Percentiles rank a stretch among this genome's conserved stretches.
Conservation (phyloP, 345 rosid species). For the Ricinus communis region DNA sequence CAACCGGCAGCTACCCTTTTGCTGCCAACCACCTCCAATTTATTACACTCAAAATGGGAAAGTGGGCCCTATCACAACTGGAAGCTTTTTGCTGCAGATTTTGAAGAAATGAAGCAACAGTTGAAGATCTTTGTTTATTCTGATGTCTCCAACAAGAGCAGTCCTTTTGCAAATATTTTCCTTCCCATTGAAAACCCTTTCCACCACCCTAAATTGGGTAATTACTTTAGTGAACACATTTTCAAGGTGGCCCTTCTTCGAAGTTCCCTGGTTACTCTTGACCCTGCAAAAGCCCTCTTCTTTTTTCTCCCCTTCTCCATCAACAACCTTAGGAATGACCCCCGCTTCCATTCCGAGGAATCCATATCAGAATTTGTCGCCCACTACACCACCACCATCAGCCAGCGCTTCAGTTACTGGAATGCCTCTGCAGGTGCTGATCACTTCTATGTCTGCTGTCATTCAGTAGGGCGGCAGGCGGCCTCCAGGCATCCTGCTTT, state of each 20-base stretch:
- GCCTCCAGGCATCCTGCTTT: constrained; percentile 30
- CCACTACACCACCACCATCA: constrained; percentile 12
- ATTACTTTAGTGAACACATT: constrained; percentile 53
- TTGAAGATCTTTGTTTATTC: constrained; percentile 47
- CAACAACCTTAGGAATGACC: constrained; percentile 44
- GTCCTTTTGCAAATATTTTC: constrained; percentile 34
- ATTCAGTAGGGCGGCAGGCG: constrained; percentile 42
- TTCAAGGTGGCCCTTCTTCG: constrained; percentile 43
- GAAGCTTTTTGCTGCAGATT: constrained; percentile 36
- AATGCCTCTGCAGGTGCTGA: constrained; percentile 44
- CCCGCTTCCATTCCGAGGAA: constrained; percentile 34
- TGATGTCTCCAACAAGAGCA: constrained; percentile 18
- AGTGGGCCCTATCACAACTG: constrained; percentile 42
- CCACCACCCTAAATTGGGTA: constrained; percentile 35
- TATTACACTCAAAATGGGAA: background rate
- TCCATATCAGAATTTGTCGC: constrained; percentile 39
- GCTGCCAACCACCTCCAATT: background rate
- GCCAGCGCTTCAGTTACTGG: constrained; percentile 34
- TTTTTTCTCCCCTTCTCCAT: constrained; percentile 48
- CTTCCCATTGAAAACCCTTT: constrained; percentile 39
- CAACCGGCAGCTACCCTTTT: background rate
- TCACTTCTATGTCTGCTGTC: constrained; percentile 46
- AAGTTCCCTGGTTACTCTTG: constrained; percentile 29
- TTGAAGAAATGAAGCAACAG: constrained; percentile 35
- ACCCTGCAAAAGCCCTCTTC: constrained; percentile 39